These are phyloP conservation scores for Davidsoniella australis DNA, from an alignment of 2,329 filamentous ascomycete species.

Conservation along the genomic window DNA sequence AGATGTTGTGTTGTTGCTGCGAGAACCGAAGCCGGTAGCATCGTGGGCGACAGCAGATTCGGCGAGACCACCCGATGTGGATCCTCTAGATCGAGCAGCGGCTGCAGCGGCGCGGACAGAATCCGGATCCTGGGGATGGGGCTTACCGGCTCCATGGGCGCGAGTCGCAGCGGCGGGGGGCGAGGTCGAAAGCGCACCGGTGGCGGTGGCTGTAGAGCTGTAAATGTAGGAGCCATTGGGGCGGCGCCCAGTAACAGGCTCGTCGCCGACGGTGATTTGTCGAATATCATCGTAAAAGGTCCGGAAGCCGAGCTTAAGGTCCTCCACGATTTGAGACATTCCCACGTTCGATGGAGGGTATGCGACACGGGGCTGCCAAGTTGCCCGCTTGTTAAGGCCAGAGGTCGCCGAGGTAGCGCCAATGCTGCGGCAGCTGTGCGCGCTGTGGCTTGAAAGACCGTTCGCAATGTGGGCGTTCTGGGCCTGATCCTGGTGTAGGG, in stretches of 20 bases:
- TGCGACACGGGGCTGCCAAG: constrained; percentile 36
- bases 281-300: constrained; percentile 91
- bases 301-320: constrained; percentile 77
- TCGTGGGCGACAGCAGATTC: constrained; percentile 12
- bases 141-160: constrained; percentile 9
- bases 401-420: constrained; percentile 14
- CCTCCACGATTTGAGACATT: constrained; percentile 68
- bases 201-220: not conserved
- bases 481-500: constrained; percentile 7
- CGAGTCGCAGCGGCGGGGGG: constrained; percentile 6
- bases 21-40: not conserved
- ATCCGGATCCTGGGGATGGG: constrained; percentile 24
- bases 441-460: constrained; percentile 7
- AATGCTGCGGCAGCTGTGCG: constrained; percentile 6
- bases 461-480: constrained; percentile 7
- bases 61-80: constrained; percentile 6
- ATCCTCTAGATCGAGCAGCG: constrained; percentile 22
- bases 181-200: not conserved
- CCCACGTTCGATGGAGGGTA: constrained; percentile 22
- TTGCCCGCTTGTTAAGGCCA: constrained; percentile 36
- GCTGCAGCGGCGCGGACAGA: constrained; percentile 28
- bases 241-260: constrained; percentile 47
- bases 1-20: not conserved
- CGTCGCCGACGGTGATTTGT: constrained; percentile 90
- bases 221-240: constrained; percentile 14